A percentile compares a stretch with the other conserved stretches of the same genome.
phyloP scores from a whole-genome alignment of 2,329 filamentous ascomycete genomes.

The Aureobasidium namibiae region DNA sequence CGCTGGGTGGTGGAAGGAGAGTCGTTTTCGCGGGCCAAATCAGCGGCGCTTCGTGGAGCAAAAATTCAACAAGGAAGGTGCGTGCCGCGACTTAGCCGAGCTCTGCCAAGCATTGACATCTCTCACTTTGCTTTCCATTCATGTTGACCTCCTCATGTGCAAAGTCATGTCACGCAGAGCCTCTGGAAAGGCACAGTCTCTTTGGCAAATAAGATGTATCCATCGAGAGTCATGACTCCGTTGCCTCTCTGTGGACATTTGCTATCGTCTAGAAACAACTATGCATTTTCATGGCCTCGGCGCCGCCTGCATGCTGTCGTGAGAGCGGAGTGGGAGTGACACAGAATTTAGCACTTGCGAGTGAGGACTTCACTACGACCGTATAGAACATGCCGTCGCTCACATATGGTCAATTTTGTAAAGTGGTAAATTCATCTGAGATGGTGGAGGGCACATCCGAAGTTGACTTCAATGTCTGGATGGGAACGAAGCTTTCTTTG shows the following conservation, averaged over 20 bases:
- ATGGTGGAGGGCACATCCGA: background rate
- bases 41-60: background rate
- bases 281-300: too few relatives aligned
- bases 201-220: too few relatives aligned
- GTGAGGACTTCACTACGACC: background rate
- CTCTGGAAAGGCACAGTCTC: too few relatives aligned
- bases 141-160: too few relatives aligned
- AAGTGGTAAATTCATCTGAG: background rate
- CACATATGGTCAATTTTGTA: background rate
- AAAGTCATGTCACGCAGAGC: too few relatives aligned
- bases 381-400: too few relatives aligned
- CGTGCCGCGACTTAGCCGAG: background rate
- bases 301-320: too few relatives aligned
- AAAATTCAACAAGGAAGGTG: background rate
- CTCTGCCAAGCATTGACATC: background rate
- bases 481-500: slow-evolving; percentile 2
- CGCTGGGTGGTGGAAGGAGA: slow-evolving; percentile 13
- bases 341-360: too few relatives aligned
- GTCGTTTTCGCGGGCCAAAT: background rate
- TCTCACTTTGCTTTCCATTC: background rate
- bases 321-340: too few relatives aligned
- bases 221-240: too few relatives aligned
- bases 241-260: too few relatives aligned
- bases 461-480: background rate
- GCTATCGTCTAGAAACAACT: too few relatives aligned